Evolutionary conservation across 1,139 yeast genomes (phyloP), one percentile per base, ranked within the genome.

Genomic region (Pichia sp.): DNA sequence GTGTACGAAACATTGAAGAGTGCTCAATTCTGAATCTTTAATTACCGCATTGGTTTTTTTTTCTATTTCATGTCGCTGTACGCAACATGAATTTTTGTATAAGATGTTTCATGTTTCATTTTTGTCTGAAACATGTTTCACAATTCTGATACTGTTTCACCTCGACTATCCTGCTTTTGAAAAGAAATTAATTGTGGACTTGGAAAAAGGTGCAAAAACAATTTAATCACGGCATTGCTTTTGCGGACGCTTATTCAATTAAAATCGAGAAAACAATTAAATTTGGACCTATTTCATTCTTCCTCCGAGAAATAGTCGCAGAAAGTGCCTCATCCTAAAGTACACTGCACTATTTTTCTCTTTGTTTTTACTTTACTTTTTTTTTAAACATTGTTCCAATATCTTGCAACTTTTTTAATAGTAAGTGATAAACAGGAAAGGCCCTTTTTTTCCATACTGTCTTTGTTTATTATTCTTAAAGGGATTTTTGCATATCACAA

Each of bases 91-190:
- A 16, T 29, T 27, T 18, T 13, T 2, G 2, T 12, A 24, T 27
- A n/a, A n/a, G 5, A 8, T 38, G 42, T 36, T 32, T 36, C 32
- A 15, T 27, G 46, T 46, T 37, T 38, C 40, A 40, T n/a, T 23
- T 15, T 22, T 35, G 18, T 43, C 43, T 40, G 40, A 30, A 40
- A 46, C n/a, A 42, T 39, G 35, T 30, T 37, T 29, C 27, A 37
- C 8, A 7, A 24, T 22, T n/a, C 29, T 26, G 13, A 29, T 27
- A 22, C 9, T 30, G 37, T 40, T 40, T 40, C 29, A 16, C 11
- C 13, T 39, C 20, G 23, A 9, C 24, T 29, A 12, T 15, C 4
- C 18, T 39, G n/a, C 18, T n/a, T 26, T 39, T 18, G n/a, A n/a
- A n/a, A n/a, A n/a, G n/a, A n/a, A n/a, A n/a, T n/a, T n/a, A n/a